Percentiles rank a stretch among this genome's conserved stretches.
Evolutionary conservation across 1,139 yeast genomes (phyloP).

Genomic region (Zygosaccharomyces pseudobailii): DNA sequence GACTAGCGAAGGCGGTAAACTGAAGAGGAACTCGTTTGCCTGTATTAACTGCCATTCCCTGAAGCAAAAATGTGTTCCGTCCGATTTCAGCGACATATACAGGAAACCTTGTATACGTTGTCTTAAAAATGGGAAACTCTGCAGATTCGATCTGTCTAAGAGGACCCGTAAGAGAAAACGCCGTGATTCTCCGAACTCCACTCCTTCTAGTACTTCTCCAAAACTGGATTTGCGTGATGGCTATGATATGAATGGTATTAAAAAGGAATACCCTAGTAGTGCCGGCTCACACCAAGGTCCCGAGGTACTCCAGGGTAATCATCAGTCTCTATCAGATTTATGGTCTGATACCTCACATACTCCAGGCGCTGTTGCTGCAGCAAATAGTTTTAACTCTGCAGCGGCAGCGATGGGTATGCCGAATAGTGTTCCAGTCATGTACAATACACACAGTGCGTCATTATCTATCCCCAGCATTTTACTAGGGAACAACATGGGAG

Average conservation of each 20-base stretch:
- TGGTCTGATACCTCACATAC: constrained; percentile 24
- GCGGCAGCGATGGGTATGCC: constrained; percentile 4
- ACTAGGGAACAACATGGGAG: background rate
- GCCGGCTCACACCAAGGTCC: background rate
- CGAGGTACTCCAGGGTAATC: background rate
- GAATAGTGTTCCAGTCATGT: background rate
- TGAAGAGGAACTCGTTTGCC: constrained; percentile 46
- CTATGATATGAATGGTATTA: background rate
- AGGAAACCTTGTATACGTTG: constrained; percentile 73
- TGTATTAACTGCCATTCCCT: constrained; percentile 77
- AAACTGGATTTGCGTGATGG: background rate
- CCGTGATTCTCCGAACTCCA: constrained; percentile 5
- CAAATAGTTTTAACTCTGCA: constrained; percentile 10
- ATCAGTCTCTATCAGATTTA: background rate
- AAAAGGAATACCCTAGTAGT: background rate
- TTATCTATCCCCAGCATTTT: background rate
- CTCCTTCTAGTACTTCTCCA: constrained; percentile 13
- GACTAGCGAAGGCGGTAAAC: constrained; percentile 19
- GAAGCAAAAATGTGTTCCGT: constrained; percentile 78
- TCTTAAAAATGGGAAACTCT: constrained; percentile 52
- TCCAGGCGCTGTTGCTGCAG: constrained; percentile 12
- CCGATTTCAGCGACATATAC: constrained; percentile 51
- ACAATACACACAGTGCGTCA: background rate
- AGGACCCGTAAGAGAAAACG: constrained; percentile 48
- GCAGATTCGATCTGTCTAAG: constrained; percentile 65